Evolutionary conservation across 2,329 filamentous ascomycete genomes (phyloP).

Genomic region (Alternaria brassicae): DNA sequence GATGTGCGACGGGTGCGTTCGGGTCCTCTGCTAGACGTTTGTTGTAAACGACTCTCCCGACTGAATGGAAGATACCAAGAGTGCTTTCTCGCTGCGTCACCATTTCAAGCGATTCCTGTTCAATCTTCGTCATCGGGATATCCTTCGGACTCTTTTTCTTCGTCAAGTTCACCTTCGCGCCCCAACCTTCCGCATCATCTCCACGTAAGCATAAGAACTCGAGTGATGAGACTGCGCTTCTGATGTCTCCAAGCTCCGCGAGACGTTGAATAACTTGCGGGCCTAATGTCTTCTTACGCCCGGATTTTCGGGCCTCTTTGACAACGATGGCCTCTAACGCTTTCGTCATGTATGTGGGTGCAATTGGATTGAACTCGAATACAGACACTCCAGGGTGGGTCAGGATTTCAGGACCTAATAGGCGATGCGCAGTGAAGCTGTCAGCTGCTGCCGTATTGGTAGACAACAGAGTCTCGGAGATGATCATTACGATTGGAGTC

Average conservation of each 20-base stretch:
- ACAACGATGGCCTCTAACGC: constrained; percentile 81
- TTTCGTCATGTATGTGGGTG: constrained; percentile 82
- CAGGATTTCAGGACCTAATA: constrained; percentile 85
- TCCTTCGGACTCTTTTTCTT: constrained; percentile 63
- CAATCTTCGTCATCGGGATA: constrained; percentile 72
- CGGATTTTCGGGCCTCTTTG: constrained; percentile 84
- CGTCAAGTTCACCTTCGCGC: constrained; percentile 73
- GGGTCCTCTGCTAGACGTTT: constrained; percentile 69
- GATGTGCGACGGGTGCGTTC: constrained; percentile 47
- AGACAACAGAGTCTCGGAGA: constrained; percentile 88
- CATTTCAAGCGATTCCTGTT: constrained; percentile 78
- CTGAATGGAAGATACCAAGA: constrained; percentile 92
- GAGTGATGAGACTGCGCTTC: constrained; percentile 88
- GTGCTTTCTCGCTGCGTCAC: constrained; percentile 88
- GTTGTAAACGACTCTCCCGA: constrained; percentile 96
- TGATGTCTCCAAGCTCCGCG: constrained; percentile 87
- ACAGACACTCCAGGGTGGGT: constrained; percentile 78
- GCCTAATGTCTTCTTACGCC: constrained; percentile 76
- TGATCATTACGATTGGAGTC: constrained; percentile 80
- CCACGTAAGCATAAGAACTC: constrained; percentile 91
- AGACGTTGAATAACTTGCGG: constrained; percentile 79
- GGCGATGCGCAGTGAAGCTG: constrained; percentile 88
- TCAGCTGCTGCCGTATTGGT: constrained; percentile 85
- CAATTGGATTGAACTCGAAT: constrained; percentile 93
- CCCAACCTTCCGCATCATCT: constrained; percentile 82